phyloP scores from a whole-genome alignment of 164 flowering plant species.

The Sedum album region DNA sequence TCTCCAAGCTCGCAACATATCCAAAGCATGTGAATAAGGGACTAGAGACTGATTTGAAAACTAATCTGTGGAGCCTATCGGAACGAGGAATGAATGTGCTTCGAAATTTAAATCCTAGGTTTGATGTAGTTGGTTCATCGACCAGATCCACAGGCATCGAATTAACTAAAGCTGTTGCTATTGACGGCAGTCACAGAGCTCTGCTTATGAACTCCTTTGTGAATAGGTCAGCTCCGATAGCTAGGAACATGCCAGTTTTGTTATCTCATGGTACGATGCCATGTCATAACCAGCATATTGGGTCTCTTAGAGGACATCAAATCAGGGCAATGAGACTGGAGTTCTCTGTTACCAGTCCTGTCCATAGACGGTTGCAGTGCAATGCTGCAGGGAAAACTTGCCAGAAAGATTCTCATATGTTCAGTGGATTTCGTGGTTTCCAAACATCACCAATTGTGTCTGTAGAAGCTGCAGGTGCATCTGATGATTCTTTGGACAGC shows the following conservation, averaged over 20 bases:
- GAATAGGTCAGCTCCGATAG: background rate
- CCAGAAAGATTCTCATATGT: no score
- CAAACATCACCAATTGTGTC: no score
- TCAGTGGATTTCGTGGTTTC: no score
- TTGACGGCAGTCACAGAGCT: slow-evolving; percentile 39
- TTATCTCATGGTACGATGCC: slow-evolving; percentile 8
- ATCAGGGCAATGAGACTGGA: no score
- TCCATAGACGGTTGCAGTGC: background rate
- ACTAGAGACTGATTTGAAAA: slow-evolving; percentile 31
- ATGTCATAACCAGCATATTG: no score
- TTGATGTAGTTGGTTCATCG: slow-evolving; percentile 19
- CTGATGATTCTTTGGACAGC: no score
- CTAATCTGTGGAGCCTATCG: slow-evolving; percentile 26
- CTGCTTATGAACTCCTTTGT: background rate
- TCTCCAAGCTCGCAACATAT: slow-evolving; percentile 38
- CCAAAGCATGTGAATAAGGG: slow-evolving; percentile 23
- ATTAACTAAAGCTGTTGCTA: slow-evolving; percentile 14
- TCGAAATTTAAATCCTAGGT: slow-evolving; percentile 36
- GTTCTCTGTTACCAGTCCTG: no score
- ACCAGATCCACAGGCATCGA: slow-evolving; percentile 9
- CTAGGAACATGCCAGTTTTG: background rate
- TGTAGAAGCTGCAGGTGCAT: no score
- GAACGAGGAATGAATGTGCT: slow-evolving; percentile 39
- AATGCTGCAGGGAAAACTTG: no score
- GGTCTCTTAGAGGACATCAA: no score